Conservation (phyloP, 1,284 basidiomycete genomes). For the Ustanciosporium gigantosporum region DNA sequence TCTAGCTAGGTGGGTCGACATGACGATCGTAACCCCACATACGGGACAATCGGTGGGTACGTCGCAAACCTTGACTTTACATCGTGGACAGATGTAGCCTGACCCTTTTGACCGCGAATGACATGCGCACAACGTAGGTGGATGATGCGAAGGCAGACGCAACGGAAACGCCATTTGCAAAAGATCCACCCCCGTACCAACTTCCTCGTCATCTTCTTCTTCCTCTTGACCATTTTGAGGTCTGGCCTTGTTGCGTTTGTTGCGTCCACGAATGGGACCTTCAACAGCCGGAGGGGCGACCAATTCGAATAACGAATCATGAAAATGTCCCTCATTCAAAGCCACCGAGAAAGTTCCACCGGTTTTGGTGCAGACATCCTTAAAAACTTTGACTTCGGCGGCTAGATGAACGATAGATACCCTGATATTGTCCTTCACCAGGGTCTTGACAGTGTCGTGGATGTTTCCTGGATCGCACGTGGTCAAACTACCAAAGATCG, state of each 20-base stretch:
- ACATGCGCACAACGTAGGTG: slow-evolving; percentile 72
- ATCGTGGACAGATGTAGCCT: slow-evolving; percentile 93
- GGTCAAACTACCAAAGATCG: slow-evolving; percentile 91
- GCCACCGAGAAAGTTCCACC: slow-evolving; percentile 72
- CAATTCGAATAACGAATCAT: slow-evolving; percentile 91
- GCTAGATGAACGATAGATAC: slow-evolving; percentile 85
- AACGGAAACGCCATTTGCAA: slow-evolving; percentile 96
- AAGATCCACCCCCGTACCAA: slow-evolving; percentile 65
- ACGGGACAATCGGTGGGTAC: slow-evolving; percentile 97
- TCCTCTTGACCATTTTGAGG: background rate
- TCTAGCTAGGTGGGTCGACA: slow-evolving; percentile 91
- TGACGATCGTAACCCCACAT: slow-evolving; percentile 95
- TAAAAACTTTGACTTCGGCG: slow-evolving; percentile 96
- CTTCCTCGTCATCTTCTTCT: slow-evolving; percentile 10
- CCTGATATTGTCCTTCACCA: slow-evolving; percentile 76
- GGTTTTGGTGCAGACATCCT: slow-evolving; percentile 68
- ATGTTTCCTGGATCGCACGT: slow-evolving; percentile 97
- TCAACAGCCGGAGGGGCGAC: slow-evolving; percentile 71
- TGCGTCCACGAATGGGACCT: slow-evolving; percentile 1
- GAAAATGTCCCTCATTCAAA: slow-evolving; percentile 94
- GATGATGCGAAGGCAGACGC: slow-evolving; percentile 44
- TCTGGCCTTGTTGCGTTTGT: background rate
- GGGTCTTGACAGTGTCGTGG: slow-evolving; percentile 82
- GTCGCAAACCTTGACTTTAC: slow-evolving; percentile 89
- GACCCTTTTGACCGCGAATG: slow-evolving; percentile 74